Evolutionary conservation across 1,284 basidiomycete species (phyloP).

Genomic region (Tausonia pullulans): DNA sequence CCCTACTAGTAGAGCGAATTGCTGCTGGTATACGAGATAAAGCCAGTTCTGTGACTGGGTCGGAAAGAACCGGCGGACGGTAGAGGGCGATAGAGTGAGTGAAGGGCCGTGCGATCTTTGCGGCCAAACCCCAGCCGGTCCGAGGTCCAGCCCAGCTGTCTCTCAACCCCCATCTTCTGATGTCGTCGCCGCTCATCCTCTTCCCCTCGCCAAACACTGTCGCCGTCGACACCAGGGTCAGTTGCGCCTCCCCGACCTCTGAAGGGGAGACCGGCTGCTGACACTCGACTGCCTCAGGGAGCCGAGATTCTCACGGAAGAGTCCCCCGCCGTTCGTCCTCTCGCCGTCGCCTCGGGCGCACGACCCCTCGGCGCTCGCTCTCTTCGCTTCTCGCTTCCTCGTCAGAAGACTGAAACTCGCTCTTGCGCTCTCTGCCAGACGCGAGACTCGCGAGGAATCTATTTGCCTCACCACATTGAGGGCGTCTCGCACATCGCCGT

Average conservation of each 20-base stretch:
- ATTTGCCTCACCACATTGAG: conserved; percentile 90
- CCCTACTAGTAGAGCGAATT: too few relatives aligned
- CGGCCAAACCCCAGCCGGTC: too few relatives aligned
- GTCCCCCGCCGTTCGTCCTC: conserved; percentile 65
- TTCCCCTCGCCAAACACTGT: conserved; percentile 62
- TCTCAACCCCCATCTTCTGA: too few relatives aligned
- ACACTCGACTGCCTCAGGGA: conserved; percentile 34
- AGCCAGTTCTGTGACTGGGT: too few relatives aligned
- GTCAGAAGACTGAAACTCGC: background rate
- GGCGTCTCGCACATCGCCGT: conserved; percentile 92
- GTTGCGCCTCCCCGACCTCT: background rate
- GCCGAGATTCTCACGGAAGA: conserved; percentile 82
- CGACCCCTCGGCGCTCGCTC: conserved; percentile 16
- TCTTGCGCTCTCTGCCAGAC: conserved; percentile 43
- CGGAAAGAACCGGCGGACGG: too few relatives aligned
- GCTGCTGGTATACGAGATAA: too few relatives aligned
- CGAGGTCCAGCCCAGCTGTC: too few relatives aligned
- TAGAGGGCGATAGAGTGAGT: too few relatives aligned
- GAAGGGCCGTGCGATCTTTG: too few relatives aligned
- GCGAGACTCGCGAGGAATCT: conserved; percentile 84
- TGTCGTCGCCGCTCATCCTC: background rate
- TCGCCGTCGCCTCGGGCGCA: conserved; percentile 19
- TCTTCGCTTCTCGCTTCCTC: background rate
- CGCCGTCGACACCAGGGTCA: conserved; percentile 63
- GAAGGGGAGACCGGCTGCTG: background rate